phyloP scores from a whole-genome alignment of 345 rosid genomes.

The Noccaea caerulescens region DNA sequence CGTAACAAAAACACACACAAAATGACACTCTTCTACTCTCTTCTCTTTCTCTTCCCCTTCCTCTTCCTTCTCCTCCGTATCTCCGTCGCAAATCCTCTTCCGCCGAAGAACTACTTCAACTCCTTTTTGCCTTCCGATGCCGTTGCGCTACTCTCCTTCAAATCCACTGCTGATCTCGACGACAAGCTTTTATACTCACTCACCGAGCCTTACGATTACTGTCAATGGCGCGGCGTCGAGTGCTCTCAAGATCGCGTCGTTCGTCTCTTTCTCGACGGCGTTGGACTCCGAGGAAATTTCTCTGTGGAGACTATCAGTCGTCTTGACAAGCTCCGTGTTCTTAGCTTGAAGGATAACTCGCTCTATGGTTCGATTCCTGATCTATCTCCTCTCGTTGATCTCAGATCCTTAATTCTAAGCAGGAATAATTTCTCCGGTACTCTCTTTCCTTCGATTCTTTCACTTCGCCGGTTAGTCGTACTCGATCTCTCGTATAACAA shows the following conservation, averaged over 20 bases:
- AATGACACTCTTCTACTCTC: constrained; percentile 40
- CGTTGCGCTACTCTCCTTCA: constrained; percentile 78
- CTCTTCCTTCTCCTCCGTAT: constrained; percentile 34
- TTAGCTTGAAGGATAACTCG: constrained; percentile 75
- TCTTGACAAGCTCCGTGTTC: constrained; percentile 91
- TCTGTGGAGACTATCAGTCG: constrained; percentile 63
- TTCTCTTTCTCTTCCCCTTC: constrained; percentile 37
- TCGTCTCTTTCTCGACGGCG: constrained; percentile 54
- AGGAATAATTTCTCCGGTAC: constrained; percentile 65
- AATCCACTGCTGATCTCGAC: constrained; percentile 78
- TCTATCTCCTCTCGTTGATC: constrained; percentile 63
- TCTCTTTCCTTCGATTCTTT: constrained; percentile 56
- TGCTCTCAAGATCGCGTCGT: constrained; percentile 84
- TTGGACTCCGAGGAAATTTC: constrained; percentile 64
- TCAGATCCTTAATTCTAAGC: constrained; percentile 59
- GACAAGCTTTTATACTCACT: constrained; percentile 69
- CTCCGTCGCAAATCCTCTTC: constrained; percentile 40
- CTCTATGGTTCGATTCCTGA: constrained; percentile 84
- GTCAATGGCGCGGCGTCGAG: constrained; percentile 89
- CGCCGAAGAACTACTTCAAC: constrained; percentile 44
- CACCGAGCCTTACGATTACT: constrained; percentile 85
- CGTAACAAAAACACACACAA: constrained; percentile 33
- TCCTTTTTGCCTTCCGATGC: constrained; percentile 68
- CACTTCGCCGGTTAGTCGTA: constrained; percentile 54
- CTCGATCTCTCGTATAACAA: constrained; percentile 70